Percentiles rank a stretch among this genome's conserved stretches.
These are phyloP conservation scores for Fusarium praegraminearum DNA, from an alignment of 2,329 filamentous ascomycete species.

Conservation along the genomic window DNA sequence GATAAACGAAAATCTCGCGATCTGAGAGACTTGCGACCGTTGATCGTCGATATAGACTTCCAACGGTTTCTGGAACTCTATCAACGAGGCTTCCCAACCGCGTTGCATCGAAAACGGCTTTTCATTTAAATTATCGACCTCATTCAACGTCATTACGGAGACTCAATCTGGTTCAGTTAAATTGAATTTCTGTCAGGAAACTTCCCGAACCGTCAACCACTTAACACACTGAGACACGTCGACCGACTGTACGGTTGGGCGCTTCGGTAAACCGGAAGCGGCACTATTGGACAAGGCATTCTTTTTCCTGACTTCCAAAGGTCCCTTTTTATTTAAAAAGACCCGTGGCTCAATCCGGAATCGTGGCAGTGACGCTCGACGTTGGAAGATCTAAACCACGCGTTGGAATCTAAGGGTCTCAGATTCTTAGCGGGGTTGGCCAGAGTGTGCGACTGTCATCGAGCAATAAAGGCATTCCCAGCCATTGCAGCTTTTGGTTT, in stretches of 20 bases:
- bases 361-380: slow-evolving; percentile 42
- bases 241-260: slow-evolving; percentile 27
- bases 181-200: slow-evolving; percentile 18
- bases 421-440: slow-evolving; percentile 45
- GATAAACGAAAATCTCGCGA: slow-evolving; percentile 13
- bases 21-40: slow-evolving; percentile 23
- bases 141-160: slow-evolving; percentile 3
- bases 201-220: slow-evolving; percentile 32
- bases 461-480: slow-evolving; percentile 45
- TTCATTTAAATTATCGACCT: slow-evolving; percentile 13
- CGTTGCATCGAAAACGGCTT: slow-evolving; percentile 13
- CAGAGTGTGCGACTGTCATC: slow-evolving; percentile 29
- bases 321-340: slow-evolving; percentile 5
- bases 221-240: slow-evolving; percentile 43
- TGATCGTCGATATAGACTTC: slow-evolving; percentile 30
- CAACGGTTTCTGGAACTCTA: slow-evolving; percentile 30
- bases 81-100: slow-evolving; percentile 25
- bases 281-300: slow-evolving; percentile 42
- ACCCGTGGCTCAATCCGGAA: slow-evolving; percentile 39
- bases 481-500: slow-evolving; percentile 35
- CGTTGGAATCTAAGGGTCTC: slow-evolving; percentile 47
- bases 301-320: slow-evolving; percentile 14
- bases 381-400: slow-evolving; percentile 35
- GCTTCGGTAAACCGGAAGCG: slow-evolving; percentile 30
- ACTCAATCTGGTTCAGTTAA: slow-evolving; percentile 27